These are phyloP conservation scores for Celoporthe dispersa DNA, from an alignment of 2,329 filamentous ascomycete genomes.

Conservation along the genomic window DNA sequence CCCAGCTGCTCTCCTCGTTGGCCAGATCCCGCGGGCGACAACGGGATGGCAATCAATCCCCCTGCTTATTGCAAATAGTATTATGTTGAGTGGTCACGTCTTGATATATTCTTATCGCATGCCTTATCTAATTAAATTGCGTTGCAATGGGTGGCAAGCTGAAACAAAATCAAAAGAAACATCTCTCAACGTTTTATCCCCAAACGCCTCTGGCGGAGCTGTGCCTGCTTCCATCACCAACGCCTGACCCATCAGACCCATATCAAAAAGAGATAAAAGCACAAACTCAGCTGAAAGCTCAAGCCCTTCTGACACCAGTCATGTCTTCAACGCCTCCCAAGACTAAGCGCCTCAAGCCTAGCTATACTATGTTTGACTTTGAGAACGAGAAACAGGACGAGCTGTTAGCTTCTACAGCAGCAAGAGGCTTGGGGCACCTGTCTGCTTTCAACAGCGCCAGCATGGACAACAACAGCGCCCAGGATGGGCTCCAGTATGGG, in stretches of 20 bases:
- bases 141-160: neutral
- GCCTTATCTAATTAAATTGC: neutral
- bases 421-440: too few relatives aligned
- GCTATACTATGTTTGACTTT: neutral
- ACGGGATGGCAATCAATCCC: too few relatives aligned
- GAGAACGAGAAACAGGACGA: neutral
- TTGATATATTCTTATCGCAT: neutral
- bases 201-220: too few relatives aligned
- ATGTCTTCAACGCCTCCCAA: neutral
- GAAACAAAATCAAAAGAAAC: neutral
- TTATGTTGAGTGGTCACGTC: neutral
- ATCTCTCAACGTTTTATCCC: neutral
- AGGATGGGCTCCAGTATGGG: too few relatives aligned
- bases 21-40: too few relatives aligned
- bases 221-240: neutral
- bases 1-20: too few relatives aligned
- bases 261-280: neutral
- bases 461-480: neutral
- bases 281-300: neutral
- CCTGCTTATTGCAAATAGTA: too few relatives aligned
- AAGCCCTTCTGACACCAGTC: neutral
- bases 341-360: neutral
- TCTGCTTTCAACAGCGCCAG: too few relatives aligned
- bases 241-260: neutral
- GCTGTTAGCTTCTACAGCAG: neutral